Percentiles rank a stretch among this genome's conserved stretches.
phyloP scores from a whole-genome alignment of 140 eudicot genomes.

The Oenanthe javanica region DNA sequence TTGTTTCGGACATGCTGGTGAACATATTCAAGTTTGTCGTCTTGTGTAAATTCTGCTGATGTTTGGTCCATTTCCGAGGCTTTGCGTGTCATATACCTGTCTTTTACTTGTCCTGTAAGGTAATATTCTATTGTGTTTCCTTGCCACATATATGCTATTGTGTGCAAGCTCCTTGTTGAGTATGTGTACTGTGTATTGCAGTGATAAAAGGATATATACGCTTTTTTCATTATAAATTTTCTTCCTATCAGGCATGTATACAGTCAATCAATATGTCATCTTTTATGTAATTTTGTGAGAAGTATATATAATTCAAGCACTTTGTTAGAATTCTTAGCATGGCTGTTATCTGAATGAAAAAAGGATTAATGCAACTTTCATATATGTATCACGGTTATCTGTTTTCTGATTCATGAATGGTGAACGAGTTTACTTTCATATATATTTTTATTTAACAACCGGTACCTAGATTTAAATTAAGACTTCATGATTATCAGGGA shows the following conservation, averaged over 20 bases:
- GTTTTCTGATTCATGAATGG: no score
- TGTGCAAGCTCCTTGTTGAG: slow-evolving; percentile 7
- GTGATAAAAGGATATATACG: background rate
- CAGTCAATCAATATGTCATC: background rate
- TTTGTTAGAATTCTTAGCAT: background rate
- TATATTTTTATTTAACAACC: no score
- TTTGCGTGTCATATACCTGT: background rate
- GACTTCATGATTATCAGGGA: no score
- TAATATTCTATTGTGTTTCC: background rate
- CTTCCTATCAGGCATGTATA: background rate
- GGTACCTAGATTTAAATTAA: no score
- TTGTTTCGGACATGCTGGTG: background rate
- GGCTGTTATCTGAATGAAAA: background rate
- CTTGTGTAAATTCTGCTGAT: background rate
- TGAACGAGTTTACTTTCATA: no score
- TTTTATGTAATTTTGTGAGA: background rate
- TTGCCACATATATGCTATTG: slow-evolving; percentile 2
- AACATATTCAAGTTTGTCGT: background rate
- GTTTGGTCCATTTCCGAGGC: background rate
- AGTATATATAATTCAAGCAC: background rate
- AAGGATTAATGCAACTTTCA: background rate
- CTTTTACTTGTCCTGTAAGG: background rate
- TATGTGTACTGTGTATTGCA: background rate
- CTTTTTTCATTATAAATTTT: background rate
- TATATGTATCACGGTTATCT: background rate